Evolutionary conservation across 2,329 filamentous ascomycete species (phyloP).

Genomic region (Aspergillus pseudonomiae): DNA sequence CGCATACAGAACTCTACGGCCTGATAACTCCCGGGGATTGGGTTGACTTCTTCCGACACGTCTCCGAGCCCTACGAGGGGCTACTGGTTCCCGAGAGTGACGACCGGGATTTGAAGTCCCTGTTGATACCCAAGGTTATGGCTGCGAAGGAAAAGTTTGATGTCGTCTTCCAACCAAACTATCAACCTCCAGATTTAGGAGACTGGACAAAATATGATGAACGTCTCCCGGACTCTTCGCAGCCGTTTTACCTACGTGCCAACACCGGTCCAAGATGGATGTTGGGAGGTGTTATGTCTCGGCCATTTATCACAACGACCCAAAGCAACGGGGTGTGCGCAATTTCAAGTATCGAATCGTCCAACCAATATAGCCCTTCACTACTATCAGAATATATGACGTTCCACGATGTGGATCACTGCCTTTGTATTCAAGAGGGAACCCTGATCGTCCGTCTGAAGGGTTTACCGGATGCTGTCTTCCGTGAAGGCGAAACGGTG

Average conservation of each 20-base stretch:
- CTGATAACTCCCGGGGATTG: slow-evolving; percentile 62
- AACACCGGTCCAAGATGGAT: slow-evolving; percentile 46
- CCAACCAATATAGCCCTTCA: slow-evolving; percentile 38
- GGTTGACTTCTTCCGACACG: slow-evolving; percentile 64
- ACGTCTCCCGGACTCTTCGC: slow-evolving; percentile 22
- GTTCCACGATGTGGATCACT: slow-evolving; percentile 56
- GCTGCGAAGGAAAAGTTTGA: slow-evolving; percentile 60
- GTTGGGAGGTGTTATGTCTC: slow-evolving; percentile 37
- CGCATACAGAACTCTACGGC: slow-evolving; percentile 58
- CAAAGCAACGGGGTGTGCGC: slow-evolving; percentile 55
- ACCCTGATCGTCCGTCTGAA: slow-evolving; percentile 46
- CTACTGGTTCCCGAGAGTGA: slow-evolving; percentile 56
- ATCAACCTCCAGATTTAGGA: slow-evolving; percentile 47
- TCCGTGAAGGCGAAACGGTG: slow-evolving; percentile 54
- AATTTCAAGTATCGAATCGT: slow-evolving; percentile 56
- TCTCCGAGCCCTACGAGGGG: slow-evolving; percentile 56
- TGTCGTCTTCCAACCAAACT: slow-evolving; percentile 56
- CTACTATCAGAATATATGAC: slow-evolving; percentile 43
- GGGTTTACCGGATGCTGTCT: slow-evolving; percentile 34
- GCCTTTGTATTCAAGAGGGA: slow-evolving; percentile 54
- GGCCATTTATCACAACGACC: slow-evolving; percentile 52
- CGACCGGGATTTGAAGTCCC: slow-evolving; percentile 53
- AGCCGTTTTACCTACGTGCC: slow-evolving; percentile 56
- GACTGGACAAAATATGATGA: slow-evolving; percentile 32
- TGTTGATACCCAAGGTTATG: slow-evolving; percentile 59